These are phyloP conservation scores for Mucor saturninus DNA, from an alignment of 371 early-diverging fungal genomes.

Conservation along the genomic window DNA sequence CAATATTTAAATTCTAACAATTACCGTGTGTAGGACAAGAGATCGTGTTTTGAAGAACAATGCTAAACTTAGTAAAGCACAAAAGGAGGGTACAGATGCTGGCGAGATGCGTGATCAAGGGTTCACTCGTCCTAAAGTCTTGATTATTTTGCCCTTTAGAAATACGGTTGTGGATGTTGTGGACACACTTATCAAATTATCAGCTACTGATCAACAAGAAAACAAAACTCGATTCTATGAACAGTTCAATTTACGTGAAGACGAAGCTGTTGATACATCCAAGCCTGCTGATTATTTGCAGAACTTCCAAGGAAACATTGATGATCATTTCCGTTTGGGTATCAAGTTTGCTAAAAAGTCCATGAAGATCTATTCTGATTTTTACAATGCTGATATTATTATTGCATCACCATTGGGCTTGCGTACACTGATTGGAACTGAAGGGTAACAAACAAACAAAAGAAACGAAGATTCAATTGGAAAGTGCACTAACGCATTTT, in stretches of 20 bases:
- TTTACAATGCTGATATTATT: constrained; percentile 91
- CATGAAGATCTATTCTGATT: constrained; percentile 84
- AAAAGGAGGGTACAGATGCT: constrained; percentile 52
- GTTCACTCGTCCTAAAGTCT: constrained; percentile 91
- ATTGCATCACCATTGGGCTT: constrained; percentile 94
- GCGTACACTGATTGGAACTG: constrained; percentile 81
- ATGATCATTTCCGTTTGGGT: constrained; percentile 95
- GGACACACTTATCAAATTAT: constrained; percentile 72
- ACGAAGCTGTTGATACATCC: constrained; percentile 61
- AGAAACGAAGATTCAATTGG: not conserved
- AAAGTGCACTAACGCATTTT: not conserved
- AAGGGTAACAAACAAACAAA: constrained; percentile 58
- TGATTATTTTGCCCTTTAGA: constrained; percentile 90
- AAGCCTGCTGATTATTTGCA: constrained; percentile 84
- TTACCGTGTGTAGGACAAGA: constrained; percentile 52
- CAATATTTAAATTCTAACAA: not conserved
- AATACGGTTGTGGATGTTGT: constrained; percentile 84
- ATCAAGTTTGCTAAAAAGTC: constrained; percentile 86
- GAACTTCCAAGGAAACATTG: constrained; percentile 93
- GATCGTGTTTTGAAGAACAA: constrained; percentile 84
- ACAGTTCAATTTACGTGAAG: constrained; percentile 68
- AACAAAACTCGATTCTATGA: constrained; percentile 82
- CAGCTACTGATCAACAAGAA: constrained; percentile 81
- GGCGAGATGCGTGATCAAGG: constrained; percentile 92
- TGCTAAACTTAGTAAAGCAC: constrained; percentile 66